phyloP scores from a whole-genome alignment of 1,139 yeast species.

The Saccharomycopsis crataegensis region DNA sequence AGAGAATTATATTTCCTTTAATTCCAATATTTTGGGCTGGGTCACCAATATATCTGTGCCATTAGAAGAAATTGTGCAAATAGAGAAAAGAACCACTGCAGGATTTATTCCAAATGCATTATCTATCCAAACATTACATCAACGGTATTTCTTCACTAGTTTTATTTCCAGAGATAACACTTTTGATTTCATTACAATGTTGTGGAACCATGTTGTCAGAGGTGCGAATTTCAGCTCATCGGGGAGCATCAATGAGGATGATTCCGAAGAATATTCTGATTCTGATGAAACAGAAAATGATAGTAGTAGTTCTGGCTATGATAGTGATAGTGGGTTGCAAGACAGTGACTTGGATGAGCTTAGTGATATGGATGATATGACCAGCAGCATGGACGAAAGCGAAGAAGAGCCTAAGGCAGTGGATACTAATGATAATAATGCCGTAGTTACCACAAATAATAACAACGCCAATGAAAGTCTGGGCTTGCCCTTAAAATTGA shows the following conservation, averaged over 20 bases:
- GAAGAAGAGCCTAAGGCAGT: slow-evolving; percentile 18
- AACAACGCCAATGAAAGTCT: not conserved
- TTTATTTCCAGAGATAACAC: slow-evolving; percentile 79
- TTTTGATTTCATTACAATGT: slow-evolving; percentile 54
- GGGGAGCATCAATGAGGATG: slow-evolving; percentile 10
- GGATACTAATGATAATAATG: not conserved
- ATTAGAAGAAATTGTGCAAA: slow-evolving; percentile 58
- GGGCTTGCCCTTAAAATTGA: not conserved
- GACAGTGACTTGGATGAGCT: slow-evolving; percentile 20
- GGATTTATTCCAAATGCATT: slow-evolving; percentile 92
- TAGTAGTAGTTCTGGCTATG: slow-evolving; percentile 13
- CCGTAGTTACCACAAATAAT: not conserved
- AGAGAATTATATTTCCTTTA: slow-evolving; percentile 76
- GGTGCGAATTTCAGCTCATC: slow-evolving; percentile 5
- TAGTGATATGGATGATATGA: slow-evolving; percentile 19
- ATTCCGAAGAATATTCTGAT: slow-evolving; percentile 4
- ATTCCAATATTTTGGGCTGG: slow-evolving; percentile 92
- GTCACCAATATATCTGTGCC: slow-evolving; percentile 73
- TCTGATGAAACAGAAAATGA: slow-evolving; percentile 7
- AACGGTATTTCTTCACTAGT: slow-evolving; percentile 76
- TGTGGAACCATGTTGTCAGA: slow-evolving; percentile 38
- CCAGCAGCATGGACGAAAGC: slow-evolving; percentile 16
- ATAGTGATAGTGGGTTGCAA: slow-evolving; percentile 17
- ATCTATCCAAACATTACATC: slow-evolving; percentile 57
- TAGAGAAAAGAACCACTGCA: slow-evolving; percentile 79